A percentile compares a stretch with the other conserved stretches of the same genome.
Conservation (phyloP, 345 rosid species). For the Citrus trifoliata region DNA sequence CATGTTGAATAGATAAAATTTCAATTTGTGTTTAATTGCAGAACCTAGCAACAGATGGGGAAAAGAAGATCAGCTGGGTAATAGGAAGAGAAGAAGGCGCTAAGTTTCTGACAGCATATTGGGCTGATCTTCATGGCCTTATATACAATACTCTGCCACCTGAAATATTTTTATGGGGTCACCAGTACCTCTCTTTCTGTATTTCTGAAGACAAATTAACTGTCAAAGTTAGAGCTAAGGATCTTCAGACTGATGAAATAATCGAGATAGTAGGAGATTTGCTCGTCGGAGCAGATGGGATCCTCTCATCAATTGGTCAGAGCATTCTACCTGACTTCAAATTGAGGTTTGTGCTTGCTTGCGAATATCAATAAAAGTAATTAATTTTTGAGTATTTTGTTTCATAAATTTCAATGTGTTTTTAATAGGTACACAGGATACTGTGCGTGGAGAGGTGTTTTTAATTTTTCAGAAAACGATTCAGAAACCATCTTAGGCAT, state of each 20-base stretch:
- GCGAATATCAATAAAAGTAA: too few species aligned
- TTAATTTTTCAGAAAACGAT: constrained; percentile 52
- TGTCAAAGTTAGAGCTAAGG: constrained; percentile 48
- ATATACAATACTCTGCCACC: too few species aligned
- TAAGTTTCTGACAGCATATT: too few species aligned
- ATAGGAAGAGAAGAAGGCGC: too few species aligned
- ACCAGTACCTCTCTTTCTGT: too few species aligned
- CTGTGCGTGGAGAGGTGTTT: constrained; percentile 79
- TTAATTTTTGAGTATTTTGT: not conserved
- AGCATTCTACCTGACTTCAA: constrained; percentile 18
- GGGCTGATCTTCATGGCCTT: too few species aligned
- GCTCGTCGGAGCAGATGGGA: constrained; percentile 78
- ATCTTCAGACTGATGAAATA: constrained; percentile 34
- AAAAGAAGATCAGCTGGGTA: too few species aligned
- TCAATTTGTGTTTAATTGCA: too few species aligned
- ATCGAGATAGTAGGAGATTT: constrained; percentile 54
- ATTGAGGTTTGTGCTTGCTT: constrained; percentile 44
- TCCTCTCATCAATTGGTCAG: constrained; percentile 56
- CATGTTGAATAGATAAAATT: too few species aligned
- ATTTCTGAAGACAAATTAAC: constrained; percentile 33
- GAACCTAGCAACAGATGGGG: too few species aligned
- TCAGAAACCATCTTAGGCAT: constrained; percentile 41
- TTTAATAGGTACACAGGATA: constrained; percentile 66
- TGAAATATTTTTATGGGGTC: too few species aligned
- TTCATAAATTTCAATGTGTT: not conserved